phyloP scores from a whole-genome alignment of 225 moss, liverwort and hornwort species.

The Physcomitrium patens region DNA sequence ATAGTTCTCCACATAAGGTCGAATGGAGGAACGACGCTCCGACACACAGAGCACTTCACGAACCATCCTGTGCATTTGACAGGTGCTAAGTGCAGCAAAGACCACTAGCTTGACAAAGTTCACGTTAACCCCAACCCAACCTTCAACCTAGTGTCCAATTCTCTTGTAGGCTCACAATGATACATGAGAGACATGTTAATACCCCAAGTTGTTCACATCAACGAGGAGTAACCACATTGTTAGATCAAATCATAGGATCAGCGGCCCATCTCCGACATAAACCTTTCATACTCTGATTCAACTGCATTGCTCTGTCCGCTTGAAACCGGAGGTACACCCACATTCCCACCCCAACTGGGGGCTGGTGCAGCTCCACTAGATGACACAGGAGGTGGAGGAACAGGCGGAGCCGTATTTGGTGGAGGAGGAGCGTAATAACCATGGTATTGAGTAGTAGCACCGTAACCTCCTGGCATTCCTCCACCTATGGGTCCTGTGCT shows the following conservation, averaged over 20 bases:
- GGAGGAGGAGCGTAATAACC: slow-evolving; percentile 93
- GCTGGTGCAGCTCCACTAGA: slow-evolving; percentile 61
- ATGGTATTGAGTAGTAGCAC: slow-evolving; percentile 75
- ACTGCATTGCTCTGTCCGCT: slow-evolving; percentile 83
- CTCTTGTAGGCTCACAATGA: slow-evolving; percentile 15
- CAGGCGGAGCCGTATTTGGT: slow-evolving; percentile 77
- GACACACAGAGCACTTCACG: neutral
- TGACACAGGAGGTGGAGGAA: slow-evolving; percentile 77
- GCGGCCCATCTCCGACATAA: slow-evolving; percentile 99
- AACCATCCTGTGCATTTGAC: neutral
- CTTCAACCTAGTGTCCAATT: neutral
- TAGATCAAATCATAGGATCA: slow-evolving; percentile 41
- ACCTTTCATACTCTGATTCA: slow-evolving; percentile 97
- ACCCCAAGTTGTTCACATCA: slow-evolving; percentile 26
- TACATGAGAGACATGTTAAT: slow-evolving; percentile 33
- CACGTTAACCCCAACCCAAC: neutral
- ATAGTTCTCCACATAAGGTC: slow-evolving; percentile 24
- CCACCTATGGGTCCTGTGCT: slow-evolving; percentile 57
- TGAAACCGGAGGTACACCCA: slow-evolving; percentile 52
- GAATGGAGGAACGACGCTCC: neutral
- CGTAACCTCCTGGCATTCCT: slow-evolving; percentile 65
- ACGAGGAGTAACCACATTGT: slow-evolving; percentile 31
- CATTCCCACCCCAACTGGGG: slow-evolving; percentile 77
- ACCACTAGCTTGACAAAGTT: neutral
- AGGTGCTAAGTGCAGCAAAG: neutral